phyloP scores from a whole-genome alignment of 2,329 filamentous ascomycete species.

The Apiospora rasikravindrae region DNA sequence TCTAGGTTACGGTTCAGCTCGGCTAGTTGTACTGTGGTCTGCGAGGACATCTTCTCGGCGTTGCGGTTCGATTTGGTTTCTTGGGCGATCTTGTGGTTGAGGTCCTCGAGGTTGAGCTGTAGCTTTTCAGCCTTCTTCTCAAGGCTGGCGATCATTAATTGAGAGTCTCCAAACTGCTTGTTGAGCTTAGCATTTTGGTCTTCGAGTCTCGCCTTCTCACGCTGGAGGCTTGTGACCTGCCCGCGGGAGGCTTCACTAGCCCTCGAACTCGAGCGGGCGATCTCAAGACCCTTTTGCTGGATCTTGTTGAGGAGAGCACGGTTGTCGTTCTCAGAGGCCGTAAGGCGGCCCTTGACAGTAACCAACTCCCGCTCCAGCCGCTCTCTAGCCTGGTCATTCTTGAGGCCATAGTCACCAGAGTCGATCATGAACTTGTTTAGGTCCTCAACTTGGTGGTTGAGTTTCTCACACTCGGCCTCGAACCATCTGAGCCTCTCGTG shows the following conservation, averaged over 20 bases:
- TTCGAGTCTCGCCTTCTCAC: conserved; percentile 82
- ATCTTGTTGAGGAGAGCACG: conserved; percentile 94
- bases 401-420: conserved; percentile 86
- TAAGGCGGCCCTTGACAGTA: conserved; percentile 86
- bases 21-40: conserved; percentile 79
- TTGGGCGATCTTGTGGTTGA: conserved; percentile 88
- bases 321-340: conserved; percentile 96
- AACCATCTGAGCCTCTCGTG: conserved; percentile 78
- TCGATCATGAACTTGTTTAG: conserved; percentile 87
- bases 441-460: conserved; percentile 81
- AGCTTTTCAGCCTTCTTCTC: conserved; percentile 97
- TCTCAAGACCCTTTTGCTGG: conserved; percentile 95
- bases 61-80: conserved; percentile 90
- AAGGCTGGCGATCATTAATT: conserved; percentile 79
- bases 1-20: conserved; percentile 90
- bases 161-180: conserved; percentile 84
- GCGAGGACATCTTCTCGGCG: conserved; percentile 86
- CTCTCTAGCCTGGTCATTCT: conserved; percentile 93
- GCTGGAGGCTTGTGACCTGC: conserved; percentile 76
- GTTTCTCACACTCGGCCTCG: conserved; percentile 76
- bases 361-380: conserved; percentile 88
- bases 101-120: conserved; percentile 83
- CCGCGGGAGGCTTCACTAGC: conserved; percentile 83
- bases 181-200: conserved; percentile 82
- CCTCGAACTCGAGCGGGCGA: conserved; percentile 86